These are phyloP conservation scores for Verticillium longisporum DNA, from an alignment of 2,329 filamentous ascomycete species.

Conservation along the genomic window DNA sequence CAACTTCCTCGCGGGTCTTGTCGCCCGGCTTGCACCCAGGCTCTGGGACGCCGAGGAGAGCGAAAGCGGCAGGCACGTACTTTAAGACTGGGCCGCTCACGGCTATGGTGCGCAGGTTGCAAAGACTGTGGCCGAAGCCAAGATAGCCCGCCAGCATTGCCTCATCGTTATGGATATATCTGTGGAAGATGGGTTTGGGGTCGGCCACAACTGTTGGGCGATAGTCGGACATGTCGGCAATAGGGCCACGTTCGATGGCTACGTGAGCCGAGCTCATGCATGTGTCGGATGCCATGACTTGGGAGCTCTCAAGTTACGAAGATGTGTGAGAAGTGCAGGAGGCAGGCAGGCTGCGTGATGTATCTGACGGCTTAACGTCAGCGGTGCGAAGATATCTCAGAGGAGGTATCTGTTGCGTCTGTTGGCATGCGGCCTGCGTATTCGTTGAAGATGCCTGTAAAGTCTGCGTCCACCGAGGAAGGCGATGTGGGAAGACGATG, in stretches of 20 bases:
- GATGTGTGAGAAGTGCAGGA: too few species aligned
- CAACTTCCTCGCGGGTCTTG: background rate
- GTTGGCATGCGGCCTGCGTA: too few species aligned
- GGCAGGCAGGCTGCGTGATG: too few species aligned
- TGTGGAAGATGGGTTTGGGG: background rate
- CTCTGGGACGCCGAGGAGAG: background rate
- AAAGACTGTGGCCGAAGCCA: background rate
- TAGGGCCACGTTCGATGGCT: background rate
- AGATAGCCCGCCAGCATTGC: background rate
- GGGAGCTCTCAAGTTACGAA: background rate
- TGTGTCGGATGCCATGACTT: background rate
- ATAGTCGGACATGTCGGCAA: background rate
- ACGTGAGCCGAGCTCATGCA: background rate
- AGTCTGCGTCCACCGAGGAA: too few species aligned
- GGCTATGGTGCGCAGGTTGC: background rate
- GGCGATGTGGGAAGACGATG: too few species aligned
- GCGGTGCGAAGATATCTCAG: too few species aligned
- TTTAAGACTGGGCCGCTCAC: background rate
- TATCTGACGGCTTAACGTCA: too few species aligned
- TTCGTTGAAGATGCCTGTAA: too few species aligned
- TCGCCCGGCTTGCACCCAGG: background rate
- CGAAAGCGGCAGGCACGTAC: background rate
- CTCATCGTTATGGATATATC: background rate
- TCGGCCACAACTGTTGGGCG: background rate
- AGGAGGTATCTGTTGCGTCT: too few species aligned